Percentiles rank a stretch among this genome's conserved stretches.
Evolutionary conservation across 2,329 filamentous ascomycete species (phyloP).

Genomic region (Phialophora tarda): DNA sequence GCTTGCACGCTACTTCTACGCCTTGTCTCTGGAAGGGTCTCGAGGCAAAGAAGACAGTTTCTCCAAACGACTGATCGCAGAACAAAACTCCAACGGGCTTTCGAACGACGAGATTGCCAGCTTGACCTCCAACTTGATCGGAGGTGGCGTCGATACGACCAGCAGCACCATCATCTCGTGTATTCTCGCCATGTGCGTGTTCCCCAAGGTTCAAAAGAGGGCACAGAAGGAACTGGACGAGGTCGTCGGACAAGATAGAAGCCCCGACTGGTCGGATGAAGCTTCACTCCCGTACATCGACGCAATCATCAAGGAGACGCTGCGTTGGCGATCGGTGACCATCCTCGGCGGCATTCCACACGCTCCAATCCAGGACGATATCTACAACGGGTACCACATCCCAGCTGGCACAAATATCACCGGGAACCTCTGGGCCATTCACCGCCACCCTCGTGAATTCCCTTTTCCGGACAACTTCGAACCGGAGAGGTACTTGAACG

Average conservation of each 20-base stretch:
- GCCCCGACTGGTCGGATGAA: conserved; percentile 49
- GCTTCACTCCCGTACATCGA: conserved; percentile 46
- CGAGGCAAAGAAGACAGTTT: conserved; percentile 47
- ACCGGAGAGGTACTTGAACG: conserved; percentile 51
- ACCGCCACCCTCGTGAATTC: conserved; percentile 48
- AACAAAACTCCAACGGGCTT: conserved; percentile 55
- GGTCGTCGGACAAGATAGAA: conserved; percentile 46
- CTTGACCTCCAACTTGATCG: conserved; percentile 52
- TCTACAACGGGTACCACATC: conserved; percentile 57
- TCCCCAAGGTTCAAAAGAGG: conserved; percentile 54
- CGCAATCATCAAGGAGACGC: conserved; percentile 47
- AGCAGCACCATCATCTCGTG: conserved; percentile 42
- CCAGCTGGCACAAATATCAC: conserved; percentile 50
- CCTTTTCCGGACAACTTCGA: conserved; percentile 48
- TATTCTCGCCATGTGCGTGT: conserved; percentile 44
- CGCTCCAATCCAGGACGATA: conserved; percentile 52
- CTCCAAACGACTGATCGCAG: conserved; percentile 56
- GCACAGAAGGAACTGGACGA: conserved; percentile 54
- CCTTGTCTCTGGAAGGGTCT: conserved; percentile 57
- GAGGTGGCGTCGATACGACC: conserved; percentile 43
- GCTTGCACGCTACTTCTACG: conserved; percentile 53
- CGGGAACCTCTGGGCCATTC: conserved; percentile 38
- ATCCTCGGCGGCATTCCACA: conserved; percentile 45
- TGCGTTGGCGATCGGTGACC: conserved; percentile 47
- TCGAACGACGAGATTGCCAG: conserved; percentile 53